Evolutionary conservation across 2,329 filamentous ascomycete genomes (phyloP), one percentile per base, ranked within the genome.

Genomic region (Talaromyces pinophilus): DNA sequence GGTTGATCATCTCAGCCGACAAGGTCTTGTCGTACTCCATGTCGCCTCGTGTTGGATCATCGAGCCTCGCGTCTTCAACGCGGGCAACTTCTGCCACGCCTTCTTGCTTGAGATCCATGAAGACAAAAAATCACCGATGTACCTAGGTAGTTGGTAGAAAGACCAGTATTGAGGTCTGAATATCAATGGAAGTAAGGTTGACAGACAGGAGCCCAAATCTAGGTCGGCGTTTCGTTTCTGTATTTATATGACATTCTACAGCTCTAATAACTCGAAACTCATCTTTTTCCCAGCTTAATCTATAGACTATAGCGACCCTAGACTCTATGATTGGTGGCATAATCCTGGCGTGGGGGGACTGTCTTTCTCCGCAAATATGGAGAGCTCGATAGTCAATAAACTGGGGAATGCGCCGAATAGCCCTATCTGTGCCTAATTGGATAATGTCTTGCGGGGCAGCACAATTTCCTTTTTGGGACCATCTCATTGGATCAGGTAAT

Each of bases 1-100:
- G 55, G 25, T 65, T 59, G 44, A 65, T 61, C 55, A 65, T 65
- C 15, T 52, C 48, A 17, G 48, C 48, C 25, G 48, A 52, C 48
- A 52, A 17, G 48, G 48, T 6, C 22, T 52, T 52, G 48, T 52
- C 48, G 25, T 52, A 52, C 22, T 52, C 25, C 25, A 25, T 25
- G 25, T 25, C 48, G 22, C 13, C 48, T 6, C 17, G 48, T 17
- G 48, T 30, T 4, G 5, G 22, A 13, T 52, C 48, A 52, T 52
- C 48, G 19, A 48, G 46, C 19, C 19, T 52, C 25, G 48, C 46
- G 15, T 52, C 48, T 52, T 52, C 48, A 28, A 52, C 28, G 25
- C 48, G 48, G 48, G 48, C 48, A 17, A 30, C 48, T 10, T 52
- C 48, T 52, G 13, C 48, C 48, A 52, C 25, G 25, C 48, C 48